phyloP scores from a whole-genome alignment of 2,329 filamentous ascomycete species.

The Colletotrichum viniferum region DNA sequence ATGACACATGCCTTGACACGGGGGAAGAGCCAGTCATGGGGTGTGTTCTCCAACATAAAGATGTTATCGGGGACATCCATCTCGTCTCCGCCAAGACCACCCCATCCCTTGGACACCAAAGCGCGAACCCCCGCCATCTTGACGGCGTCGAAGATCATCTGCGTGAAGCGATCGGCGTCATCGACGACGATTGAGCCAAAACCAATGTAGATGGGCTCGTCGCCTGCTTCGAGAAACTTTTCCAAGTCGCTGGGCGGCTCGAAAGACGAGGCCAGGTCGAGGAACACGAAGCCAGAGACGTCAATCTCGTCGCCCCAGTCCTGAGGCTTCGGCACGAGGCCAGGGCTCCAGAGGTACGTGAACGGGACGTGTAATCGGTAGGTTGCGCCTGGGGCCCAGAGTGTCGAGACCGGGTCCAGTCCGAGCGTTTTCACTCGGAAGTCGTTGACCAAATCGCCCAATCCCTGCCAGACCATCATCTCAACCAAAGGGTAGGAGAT shows the following conservation, averaged over 20 bases:
- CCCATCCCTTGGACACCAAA: conserved; percentile 78
- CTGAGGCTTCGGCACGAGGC: conserved; percentile 67
- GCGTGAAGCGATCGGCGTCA: conserved; percentile 69
- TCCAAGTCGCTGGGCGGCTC: conserved; percentile 59
- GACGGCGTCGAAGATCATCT: conserved; percentile 74
- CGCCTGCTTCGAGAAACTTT: conserved; percentile 60
- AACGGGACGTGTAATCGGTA: conserved; percentile 77
- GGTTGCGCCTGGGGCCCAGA: conserved; percentile 78
- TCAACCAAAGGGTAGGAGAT: conserved; percentile 82
- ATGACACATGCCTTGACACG: conserved; percentile 70
- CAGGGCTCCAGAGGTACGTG: conserved; percentile 75
- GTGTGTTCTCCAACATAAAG: conserved; percentile 75
- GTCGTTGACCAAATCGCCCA: conserved; percentile 78
- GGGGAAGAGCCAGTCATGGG: conserved; percentile 80
- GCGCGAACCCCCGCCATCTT: conserved; percentile 70
- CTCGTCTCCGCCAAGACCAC: conserved; percentile 64
- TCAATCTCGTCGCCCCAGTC: conserved; percentile 75
- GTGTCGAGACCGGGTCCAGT: conserved; percentile 74
- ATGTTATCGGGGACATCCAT: conserved; percentile 63
- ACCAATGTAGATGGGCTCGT: conserved; percentile 73
- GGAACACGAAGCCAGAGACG: conserved; percentile 79
- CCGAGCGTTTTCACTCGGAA: conserved; percentile 73
- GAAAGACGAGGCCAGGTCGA: conserved; percentile 69
- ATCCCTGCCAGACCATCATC: conserved; percentile 90
- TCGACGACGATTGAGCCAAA: conserved; percentile 80